Evolutionary conservation across 106 monocot species (phyloP), one percentile per base, ranked within the genome.

Genomic region (Phalaenopsis equestris): DNA sequence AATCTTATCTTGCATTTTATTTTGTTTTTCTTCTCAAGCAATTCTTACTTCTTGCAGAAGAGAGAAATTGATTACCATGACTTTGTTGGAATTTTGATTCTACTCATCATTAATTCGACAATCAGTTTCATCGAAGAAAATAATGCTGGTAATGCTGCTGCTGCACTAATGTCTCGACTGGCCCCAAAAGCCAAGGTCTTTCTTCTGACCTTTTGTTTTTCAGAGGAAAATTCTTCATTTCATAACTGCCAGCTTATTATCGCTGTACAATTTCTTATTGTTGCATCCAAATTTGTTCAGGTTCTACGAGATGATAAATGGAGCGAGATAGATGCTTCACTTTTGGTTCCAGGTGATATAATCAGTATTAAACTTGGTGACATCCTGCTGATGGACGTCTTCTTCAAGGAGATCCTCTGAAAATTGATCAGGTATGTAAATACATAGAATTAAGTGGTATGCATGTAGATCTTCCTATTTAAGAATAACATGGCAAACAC

Each of bases 351-450:
- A 46, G 88, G 88, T 61, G 88, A 88, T 64, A 82, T 88, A 77
- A 85, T 88, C 75, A 85, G 87, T 42, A 86, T 88, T 64, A 88
- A 88, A 81, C 88, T 88, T 78, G 88, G 88, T 48, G 88, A 88
- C 57, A 88, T 88, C 88, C 88, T 75, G 88, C 88, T 79, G 88
- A 88, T 81, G 88, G 86, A 58, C 83, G 88, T 49, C 88, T 88
- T 78, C 88, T 88, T 38, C 81, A 80, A 76, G 88, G 88, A 45
- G 88, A 88, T 84, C 86, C 88, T 75, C 70, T 88, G 47, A 88
- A 88, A 81, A 88, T 88, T 83, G 88, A 88, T 84, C 88, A 88
- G 88, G 88, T 86, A 75, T 30, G 30, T 30, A 30, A 30, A 30
- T 30, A 30, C 30, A 30, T 30, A 30, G 30, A 30, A 30, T 30